A percentile compares a stretch with the other conserved stretches of the same genome.
Conservation (phyloP, 2,329 filamentous ascomycete genomes). For the Talaromyces amestolkiae region DNA sequence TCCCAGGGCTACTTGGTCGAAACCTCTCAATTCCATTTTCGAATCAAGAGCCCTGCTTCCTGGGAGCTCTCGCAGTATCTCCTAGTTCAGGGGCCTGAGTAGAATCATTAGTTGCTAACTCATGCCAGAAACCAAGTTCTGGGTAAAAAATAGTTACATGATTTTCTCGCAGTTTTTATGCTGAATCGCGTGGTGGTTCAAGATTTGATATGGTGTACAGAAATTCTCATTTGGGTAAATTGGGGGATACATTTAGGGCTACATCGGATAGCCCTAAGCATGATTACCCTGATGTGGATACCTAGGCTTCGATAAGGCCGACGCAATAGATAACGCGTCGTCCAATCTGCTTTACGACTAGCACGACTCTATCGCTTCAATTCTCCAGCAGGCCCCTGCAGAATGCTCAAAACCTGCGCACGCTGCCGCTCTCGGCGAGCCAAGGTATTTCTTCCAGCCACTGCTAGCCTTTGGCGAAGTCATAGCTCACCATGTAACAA, state of each 20-base stretch:
- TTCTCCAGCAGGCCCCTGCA: background rate
- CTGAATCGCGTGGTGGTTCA: too few species aligned
- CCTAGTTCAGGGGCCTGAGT: too few species aligned
- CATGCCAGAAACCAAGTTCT: too few species aligned
- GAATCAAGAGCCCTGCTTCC: too few species aligned
- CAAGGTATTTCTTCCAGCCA: background rate
- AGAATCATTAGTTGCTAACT: too few species aligned
- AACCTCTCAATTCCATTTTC: too few species aligned
- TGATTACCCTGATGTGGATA: background rate
- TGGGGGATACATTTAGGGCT: background rate
- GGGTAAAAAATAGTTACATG: too few species aligned
- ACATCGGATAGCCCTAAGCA: background rate
- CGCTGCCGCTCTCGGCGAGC: conserved; percentile 8
- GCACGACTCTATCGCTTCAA: background rate
- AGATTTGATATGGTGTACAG: too few species aligned
- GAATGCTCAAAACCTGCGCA: conserved; percentile 6
- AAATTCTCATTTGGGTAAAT: too few species aligned
- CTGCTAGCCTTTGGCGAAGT: background rate
- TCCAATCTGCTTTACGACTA: background rate
- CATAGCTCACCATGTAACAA: background rate
- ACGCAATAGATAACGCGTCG: background rate
- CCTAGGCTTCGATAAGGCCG: background rate
- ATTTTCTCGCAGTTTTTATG: too few species aligned
- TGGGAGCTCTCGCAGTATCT: too few species aligned
- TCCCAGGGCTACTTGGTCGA: too few species aligned